Evolutionary conservation across 306 rosid genomes (phyloP).

Genomic region (Prosopis cineraria): DNA sequence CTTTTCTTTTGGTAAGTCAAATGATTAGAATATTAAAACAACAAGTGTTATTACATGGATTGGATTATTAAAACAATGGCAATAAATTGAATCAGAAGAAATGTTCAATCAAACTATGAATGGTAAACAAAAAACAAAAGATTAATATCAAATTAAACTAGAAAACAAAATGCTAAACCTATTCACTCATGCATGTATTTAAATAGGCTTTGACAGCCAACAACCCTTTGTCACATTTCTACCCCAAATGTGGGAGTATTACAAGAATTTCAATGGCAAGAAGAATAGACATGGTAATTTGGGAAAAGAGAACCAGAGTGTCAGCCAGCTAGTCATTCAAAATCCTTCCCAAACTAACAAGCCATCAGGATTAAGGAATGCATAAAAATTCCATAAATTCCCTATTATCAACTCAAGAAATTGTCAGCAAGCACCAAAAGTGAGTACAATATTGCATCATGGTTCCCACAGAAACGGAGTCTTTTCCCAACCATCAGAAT

Average conservation of each 20-base stretch:
- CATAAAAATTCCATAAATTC: constrained; percentile 3
- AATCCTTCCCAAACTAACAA: background rate
- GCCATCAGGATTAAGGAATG: constrained; percentile 8
- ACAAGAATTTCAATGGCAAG: background rate
- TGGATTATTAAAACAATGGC: background rate
- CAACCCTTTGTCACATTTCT: background rate
- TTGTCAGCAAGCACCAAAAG: background rate
- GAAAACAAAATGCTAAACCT: background rate
- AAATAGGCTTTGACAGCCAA: background rate
- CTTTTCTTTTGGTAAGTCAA: background rate
- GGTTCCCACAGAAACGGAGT: constrained; percentile 1
- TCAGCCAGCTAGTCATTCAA: background rate
- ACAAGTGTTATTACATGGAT: too few species aligned
- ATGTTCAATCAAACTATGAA: constrained; percentile 1
- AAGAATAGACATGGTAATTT: constrained; percentile 15
- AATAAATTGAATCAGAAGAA: background rate
- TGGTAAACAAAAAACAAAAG: background rate
- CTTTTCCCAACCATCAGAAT: background rate
- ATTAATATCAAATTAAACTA: background rate
- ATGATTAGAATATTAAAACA: constrained; percentile 1
- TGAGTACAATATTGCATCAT: background rate
- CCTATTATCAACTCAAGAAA: background rate
- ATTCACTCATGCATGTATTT: background rate
- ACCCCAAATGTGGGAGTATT: background rate
- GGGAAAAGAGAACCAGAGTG: background rate